Base-by-base conservation (phyloP, 352 stramenopile genomes). In the Aphanomyces astaci region DNA sequence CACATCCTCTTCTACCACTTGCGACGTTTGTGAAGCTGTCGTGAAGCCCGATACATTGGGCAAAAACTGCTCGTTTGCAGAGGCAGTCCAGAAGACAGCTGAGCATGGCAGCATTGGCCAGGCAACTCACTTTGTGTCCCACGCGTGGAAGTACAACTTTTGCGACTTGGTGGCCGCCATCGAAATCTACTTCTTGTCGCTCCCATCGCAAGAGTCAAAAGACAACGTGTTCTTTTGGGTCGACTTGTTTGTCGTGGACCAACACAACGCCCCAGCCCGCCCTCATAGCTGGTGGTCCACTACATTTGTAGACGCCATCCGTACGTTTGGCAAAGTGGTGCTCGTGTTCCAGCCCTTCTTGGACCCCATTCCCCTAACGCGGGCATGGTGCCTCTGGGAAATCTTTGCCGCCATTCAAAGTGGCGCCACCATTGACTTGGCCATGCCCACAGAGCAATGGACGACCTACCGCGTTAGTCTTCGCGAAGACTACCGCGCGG, bases 91-190 rank as follows among this genome's bases (percentile, higher is more conserved):
- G 30, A 59, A 22, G 19, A 28, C 31, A 5, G 43, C 3, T 5
- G 25, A 33, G 45, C 25, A 33, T 33, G 30, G 27, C 11, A 30
- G 53, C 28, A 28, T 70, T 25, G 64, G 53, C 15, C 15, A 13
- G n/a, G 64, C 64, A 10, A 70, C 52, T 0, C 64, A 66, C 46
- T 70, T 70, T 52, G 57, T 70, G 19, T 70, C 64, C 2, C 64
- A 70, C 25, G 64, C 64, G 28, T 70, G 64, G 64, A 70, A 70
- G 46, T 70, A 70, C 36, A 22, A 5, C 27, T 70, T 70, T 43
- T 32, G 39, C 13, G 64, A 70, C 39, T 27, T 70, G 22, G 46
- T 70, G 15, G 39, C 36, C 7, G 57, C 64, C 1, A 64, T 70
- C 28, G 64, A 70, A 5, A 66, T 66, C 7, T 56, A 33, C 22